Evolutionary conservation across 768 basidiomycete genomes (phyloP), one percentile per base, ranked within the genome.

Genomic region (Mycena haematopus): DNA sequence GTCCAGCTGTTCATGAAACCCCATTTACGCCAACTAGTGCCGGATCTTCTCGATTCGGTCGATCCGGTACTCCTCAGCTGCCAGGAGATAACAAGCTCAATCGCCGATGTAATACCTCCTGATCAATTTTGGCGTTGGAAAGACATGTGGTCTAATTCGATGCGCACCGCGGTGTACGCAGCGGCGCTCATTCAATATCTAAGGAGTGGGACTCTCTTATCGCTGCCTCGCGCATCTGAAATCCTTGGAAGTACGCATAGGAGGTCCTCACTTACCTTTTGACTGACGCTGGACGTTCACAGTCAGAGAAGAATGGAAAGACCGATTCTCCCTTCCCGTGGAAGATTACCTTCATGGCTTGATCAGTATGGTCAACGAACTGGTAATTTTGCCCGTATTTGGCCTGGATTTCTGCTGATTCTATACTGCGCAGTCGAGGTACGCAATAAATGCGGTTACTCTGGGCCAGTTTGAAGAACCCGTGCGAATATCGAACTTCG

Each of bases 71-170:
- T 93, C 29, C 69, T 74, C 13, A 82, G 82, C 65, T 93, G 87
- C 66, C 77, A 76, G 59, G 83, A 80, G 21, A 81, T 78, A 9
- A 81, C 73, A 11, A 75, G 77, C 24, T 77, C 79, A 1, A 75
- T 94, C n/a, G 86, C 86, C 7, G 74, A 69, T 6, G 78, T 87
- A 33, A 78, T 92, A 25, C 92, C 92, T 29, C 79, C 78, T 31
- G 85, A 89, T 67, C 89, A 92, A 65, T 86, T 91, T 63, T 93
- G 92, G 92, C 80, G 86, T 58, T 93, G 89, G 89, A 92, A 90
- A 72, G 90, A 92, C 25, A 85, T 90, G 85, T 93, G 91, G 91
- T 81, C 83, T 1, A 86, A 84, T 69, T 87, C 89, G 4, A 72
- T 93, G 38, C 81, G 91, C 58, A 82, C 82, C 19, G 84, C 85